These are phyloP conservation scores for Eucalyptus pumila DNA, from an alignment of 345 rosid species.

Conservation along the genomic window DNA sequence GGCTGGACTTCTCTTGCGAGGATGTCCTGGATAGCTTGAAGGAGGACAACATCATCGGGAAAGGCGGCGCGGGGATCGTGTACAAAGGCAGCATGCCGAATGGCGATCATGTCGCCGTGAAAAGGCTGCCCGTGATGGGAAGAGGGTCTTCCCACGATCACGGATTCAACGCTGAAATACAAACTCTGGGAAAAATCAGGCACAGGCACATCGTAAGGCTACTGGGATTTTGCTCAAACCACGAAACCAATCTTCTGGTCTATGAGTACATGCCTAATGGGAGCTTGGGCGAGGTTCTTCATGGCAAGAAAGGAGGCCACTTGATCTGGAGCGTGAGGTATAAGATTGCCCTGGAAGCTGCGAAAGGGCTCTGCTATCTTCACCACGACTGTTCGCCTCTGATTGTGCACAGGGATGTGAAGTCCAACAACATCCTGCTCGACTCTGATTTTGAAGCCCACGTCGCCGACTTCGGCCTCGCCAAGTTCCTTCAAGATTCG, in stretches of 20 bases:
- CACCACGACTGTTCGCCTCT: not conserved
- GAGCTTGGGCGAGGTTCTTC: not conserved
- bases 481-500: constrained; percentile 81
- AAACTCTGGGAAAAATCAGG: constrained; percentile 78
- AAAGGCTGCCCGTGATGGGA: constrained; percentile 65
- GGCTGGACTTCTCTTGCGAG: constrained; percentile 75
- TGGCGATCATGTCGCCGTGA: constrained; percentile 75
- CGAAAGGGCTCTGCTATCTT: not conserved
- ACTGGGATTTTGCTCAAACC: constrained; percentile 81
- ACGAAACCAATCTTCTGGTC: constrained; percentile 47
- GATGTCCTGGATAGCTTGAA: constrained; percentile 75
- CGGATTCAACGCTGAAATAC: constrained; percentile 94
- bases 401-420: not conserved
- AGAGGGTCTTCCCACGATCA: constrained; percentile 94
- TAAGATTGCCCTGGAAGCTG: not conserved
- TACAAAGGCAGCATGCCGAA: constrained; percentile 73
- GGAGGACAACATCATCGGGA: constrained; percentile 87
- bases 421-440: constrained; percentile 6
- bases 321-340: not conserved
- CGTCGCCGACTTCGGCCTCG: constrained; percentile 92
- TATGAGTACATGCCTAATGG: not conserved
- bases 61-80: constrained; percentile 94
- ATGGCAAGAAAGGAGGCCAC: not conserved
- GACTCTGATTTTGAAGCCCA: constrained; percentile 84
- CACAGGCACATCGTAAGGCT: constrained; percentile 82